These are phyloP conservation scores for Pyrus communis DNA, from an alignment of 306 rosid species.

Conservation along the genomic window DNA sequence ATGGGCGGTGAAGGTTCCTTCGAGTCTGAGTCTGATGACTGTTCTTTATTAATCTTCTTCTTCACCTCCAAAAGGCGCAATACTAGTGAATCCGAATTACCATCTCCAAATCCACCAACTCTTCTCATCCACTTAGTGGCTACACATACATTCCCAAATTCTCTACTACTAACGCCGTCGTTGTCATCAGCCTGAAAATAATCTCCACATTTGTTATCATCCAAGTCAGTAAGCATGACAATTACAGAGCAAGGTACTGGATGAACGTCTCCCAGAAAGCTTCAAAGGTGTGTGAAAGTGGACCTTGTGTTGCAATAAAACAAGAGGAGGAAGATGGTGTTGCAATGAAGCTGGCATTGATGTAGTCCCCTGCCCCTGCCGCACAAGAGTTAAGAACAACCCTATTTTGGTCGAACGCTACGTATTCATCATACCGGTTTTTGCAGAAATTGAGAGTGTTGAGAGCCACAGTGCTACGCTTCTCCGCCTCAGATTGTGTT, in stretches of 20 bases:
- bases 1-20: conserved; percentile 11
- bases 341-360: conserved; percentile 70
- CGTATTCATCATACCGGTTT: conserved; percentile 64
- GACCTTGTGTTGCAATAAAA: conserved; percentile 95
- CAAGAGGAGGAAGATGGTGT: conserved; percentile 25
- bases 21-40: too few species aligned
- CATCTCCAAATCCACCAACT: too few species aligned
- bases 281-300: conserved; percentile 76
- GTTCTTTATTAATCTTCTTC: not conserved
- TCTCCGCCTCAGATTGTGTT: conserved; percentile 38
- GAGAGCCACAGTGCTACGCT: conserved; percentile 53
- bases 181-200: conserved; percentile 72
- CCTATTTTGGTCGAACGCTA: conserved; percentile 74
- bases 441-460: conserved; percentile 57
- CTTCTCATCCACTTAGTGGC: conserved; percentile 49
- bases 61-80: conserved; percentile 70
- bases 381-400: conserved; percentile 54
- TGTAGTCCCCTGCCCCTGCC: conserved; percentile 39
- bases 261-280: conserved; percentile 95
- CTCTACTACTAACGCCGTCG: conserved; percentile 44
- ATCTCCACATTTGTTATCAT: conserved; percentile 67
- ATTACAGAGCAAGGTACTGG: conserved; percentile 69
- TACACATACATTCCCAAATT: conserved; percentile 61
- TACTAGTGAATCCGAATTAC: conserved; percentile 44
- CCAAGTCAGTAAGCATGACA: conserved; percentile 86